phyloP scores from a whole-genome alignment of 805 yeast genomes.

The Candida michaelii region DNA sequence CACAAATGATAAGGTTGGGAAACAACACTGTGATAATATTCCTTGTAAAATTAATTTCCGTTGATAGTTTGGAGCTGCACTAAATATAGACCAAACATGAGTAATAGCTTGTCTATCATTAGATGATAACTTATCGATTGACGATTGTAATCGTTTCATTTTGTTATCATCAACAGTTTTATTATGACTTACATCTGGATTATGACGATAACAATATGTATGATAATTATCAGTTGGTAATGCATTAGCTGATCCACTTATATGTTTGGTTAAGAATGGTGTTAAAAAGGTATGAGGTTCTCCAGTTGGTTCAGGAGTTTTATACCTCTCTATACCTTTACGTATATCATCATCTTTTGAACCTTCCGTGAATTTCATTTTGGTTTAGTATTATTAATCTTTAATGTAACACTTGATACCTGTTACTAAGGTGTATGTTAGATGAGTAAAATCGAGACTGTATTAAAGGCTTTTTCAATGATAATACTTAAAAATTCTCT shows the following conservation, averaged over 20 bases:
- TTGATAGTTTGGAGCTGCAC: conserved; percentile 68
- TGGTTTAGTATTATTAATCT: background rate
- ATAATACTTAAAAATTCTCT: no score
- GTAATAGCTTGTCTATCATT: conserved; percentile 75
- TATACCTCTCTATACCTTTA: conserved; percentile 2
- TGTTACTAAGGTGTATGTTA: no score
- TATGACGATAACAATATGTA: conserved; percentile 86
- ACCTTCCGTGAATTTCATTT: background rate
- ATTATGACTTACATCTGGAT: conserved; percentile 80
- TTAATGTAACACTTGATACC: no score
- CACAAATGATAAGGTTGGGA: conserved; percentile 87
- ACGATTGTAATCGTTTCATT: conserved; percentile 62
- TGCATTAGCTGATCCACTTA: conserved; percentile 31
- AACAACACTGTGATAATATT: conserved; percentile 84
- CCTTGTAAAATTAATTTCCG: conserved; percentile 81
- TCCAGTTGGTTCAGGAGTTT: conserved; percentile 6
- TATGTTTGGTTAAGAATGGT: conserved; percentile 41
- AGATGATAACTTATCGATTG: conserved; percentile 58
- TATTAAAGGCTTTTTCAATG: no score
- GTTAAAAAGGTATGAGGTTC: conserved; percentile 30
- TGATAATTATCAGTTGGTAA: conserved; percentile 55
- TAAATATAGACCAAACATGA: conserved; percentile 81
- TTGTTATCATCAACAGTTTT: conserved; percentile 63
- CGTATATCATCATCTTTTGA: conserved; percentile 1
- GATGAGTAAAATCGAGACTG: no score